Base-by-base conservation (phyloP, 768 basidiomycete genomes). In the Cystofilobasidium ferigula region DNA sequence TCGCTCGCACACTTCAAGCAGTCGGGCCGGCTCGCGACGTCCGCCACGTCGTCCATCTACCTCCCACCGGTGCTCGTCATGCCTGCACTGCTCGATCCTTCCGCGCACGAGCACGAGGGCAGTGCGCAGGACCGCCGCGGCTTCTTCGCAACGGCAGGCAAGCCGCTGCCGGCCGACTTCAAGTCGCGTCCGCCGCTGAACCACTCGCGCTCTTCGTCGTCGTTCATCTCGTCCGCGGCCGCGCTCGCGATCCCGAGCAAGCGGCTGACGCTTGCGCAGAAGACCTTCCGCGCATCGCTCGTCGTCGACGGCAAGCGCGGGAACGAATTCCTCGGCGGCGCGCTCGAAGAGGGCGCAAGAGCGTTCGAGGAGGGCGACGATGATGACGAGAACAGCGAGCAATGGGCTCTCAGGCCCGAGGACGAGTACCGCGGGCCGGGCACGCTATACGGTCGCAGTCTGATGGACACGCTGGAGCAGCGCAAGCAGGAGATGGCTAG, bases 391-490 rank as follows among this genome's bases (percentile, higher is more conserved):
- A 57, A 34, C 36, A 59, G 51, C 20, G 54, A 57, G 4, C 40
- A 32, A 18, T 56, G 54, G 30, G 13, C 0, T 6, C 1, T 32
- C 24, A 34, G 30, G 10, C 42, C 54, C 12, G 67, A 63, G 35
- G 32, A 63, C 20, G 61, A 63, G 9, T 68, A 68, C 35, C 42
- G 67, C 13, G 67, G 61, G 3, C 61, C 67, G 28, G 67, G 67
- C 9, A 43, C 42, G 13, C 36, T 68, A 32, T 68, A 68, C 42
- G 67, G 67, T 30, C 62, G 67, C 28, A 68, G 67, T 60, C 34
- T 68, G 61, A 68, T 68, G 56, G 67, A 68, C 22, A 61, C 62
- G 12, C 38, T 68, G 8, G 67, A 68, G 38, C 61, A 63, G 57
- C 34, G 67, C 22, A 68, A 68, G 57, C 16, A 38, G 35, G 62